Conservation (phyloP, 805 yeast genomes). For the Monosporozyma solicola region DNA sequence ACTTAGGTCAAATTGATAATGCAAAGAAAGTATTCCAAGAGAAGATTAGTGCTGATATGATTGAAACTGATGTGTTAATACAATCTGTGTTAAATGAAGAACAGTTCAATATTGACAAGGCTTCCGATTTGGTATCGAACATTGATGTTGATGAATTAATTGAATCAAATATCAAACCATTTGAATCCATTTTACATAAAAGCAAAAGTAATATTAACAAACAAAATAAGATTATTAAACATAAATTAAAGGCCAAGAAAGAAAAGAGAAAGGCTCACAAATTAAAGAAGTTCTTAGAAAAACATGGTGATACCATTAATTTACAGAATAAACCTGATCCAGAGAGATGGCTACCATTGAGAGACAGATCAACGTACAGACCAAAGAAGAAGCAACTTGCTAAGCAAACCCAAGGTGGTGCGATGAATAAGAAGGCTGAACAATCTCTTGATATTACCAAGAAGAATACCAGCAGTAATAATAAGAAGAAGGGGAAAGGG, state of each 20-base stretch:
- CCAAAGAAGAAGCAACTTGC: slow-evolving; percentile 52
- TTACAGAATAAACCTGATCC: slow-evolving; percentile 35
- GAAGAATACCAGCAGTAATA: slow-evolving; percentile 4
- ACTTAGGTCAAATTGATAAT: slow-evolving; percentile 10
- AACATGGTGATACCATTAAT: slow-evolving; percentile 28
- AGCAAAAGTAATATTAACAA: background rate
- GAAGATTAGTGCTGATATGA: slow-evolving; percentile 3
- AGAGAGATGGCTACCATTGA: slow-evolving; percentile 89
- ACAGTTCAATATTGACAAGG: slow-evolving; percentile 9
- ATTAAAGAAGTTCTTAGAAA: slow-evolving; percentile 14
- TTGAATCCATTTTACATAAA: slow-evolving; percentile 9
- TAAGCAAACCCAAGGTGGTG: slow-evolving; percentile 57
- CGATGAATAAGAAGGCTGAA: slow-evolving; percentile 34
- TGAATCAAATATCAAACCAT: slow-evolving; percentile 13
- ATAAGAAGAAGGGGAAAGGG: slow-evolving; percentile 13
- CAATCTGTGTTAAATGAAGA: slow-evolving; percentile 7
- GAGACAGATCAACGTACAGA: slow-evolving; percentile 74
- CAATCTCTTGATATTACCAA: slow-evolving; percentile 24
- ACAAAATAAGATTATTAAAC: slow-evolving; percentile 15
- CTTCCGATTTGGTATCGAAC: slow-evolving; percentile 11
- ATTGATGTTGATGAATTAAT: slow-evolving; percentile 20
- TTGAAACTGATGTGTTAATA: slow-evolving; percentile 9
- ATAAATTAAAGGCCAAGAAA: slow-evolving; percentile 23
- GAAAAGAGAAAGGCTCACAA: slow-evolving; percentile 16
- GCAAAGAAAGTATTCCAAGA: slow-evolving; percentile 13